A percentile compares a stretch with the other conserved stretches of the same genome.
These are phyloP conservation scores for Zasmidium cellare DNA, from an alignment of 2,329 filamentous ascomycete species.

Conservation along the genomic window DNA sequence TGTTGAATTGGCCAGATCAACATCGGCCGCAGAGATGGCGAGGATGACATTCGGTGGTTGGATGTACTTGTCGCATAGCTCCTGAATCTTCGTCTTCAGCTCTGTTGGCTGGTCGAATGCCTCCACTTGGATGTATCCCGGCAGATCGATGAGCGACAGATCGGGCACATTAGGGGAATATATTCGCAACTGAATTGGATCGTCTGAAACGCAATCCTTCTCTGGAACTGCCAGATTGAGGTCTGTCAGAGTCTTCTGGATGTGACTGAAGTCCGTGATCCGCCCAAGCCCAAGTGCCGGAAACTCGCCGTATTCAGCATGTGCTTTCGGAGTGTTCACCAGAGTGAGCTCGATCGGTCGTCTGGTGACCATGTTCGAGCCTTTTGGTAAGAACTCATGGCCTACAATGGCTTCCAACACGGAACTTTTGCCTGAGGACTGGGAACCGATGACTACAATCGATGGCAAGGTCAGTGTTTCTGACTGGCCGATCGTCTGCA, in stretches of 20 bases:
- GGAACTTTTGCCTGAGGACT: constrained; percentile 97
- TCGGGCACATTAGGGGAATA: constrained; percentile 96
- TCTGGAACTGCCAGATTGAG: constrained; percentile 91
- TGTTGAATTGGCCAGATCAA: constrained; percentile 94
- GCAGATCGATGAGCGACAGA: constrained; percentile 91
- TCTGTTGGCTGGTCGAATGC: constrained; percentile 87
- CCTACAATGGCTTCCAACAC: constrained; percentile 96
- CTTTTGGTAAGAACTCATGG: constrained; percentile 96
- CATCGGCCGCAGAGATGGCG: constrained; percentile 95
- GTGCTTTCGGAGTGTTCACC: constrained; percentile 86
- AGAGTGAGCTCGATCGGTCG: constrained; percentile 94
- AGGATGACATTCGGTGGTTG: constrained; percentile 94
- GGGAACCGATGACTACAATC: constrained; percentile 98
- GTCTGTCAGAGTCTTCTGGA: constrained; percentile 91
- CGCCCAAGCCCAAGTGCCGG: constrained; percentile 86
- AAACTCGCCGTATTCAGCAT: constrained; percentile 92
- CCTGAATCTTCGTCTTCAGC: constrained; percentile 91
- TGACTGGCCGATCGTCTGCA: constrained; percentile 90
- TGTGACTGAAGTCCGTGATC: constrained; percentile 86
- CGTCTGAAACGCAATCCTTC: constrained; percentile 88
- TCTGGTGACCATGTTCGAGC: constrained; percentile 97
- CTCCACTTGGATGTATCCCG: constrained; percentile 95
- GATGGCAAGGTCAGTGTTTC: constrained; percentile 85
- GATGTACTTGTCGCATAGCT: constrained; percentile 98
- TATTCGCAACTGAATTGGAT: constrained; percentile 93